Conservation (phyloP, 225 moss, liverwort and hornwort species). For the Takakia lepidozioides region DNA sequence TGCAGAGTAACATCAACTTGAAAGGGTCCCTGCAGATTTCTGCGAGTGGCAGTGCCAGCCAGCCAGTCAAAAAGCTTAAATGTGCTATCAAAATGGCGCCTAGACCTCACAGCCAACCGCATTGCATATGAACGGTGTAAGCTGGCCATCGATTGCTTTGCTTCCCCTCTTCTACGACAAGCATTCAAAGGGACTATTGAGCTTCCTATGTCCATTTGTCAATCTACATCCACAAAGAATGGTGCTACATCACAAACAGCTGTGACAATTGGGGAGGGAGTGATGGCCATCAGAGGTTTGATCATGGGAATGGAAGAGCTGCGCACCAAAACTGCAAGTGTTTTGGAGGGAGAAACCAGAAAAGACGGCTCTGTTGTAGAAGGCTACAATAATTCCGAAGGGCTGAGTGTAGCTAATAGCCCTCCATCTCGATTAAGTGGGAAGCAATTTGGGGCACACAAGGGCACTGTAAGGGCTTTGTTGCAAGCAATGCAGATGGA, state of each 20-base stretch:
- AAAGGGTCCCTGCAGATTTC: slow-evolving; percentile 70
- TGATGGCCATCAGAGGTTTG: slow-evolving; percentile 68
- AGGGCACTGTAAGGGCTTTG: slow-evolving; percentile 42
- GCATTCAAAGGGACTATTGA: slow-evolving; percentile 40
- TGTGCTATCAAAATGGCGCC: slow-evolving; percentile 69
- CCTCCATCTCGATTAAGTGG: slow-evolving; percentile 64
- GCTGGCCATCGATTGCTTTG: slow-evolving; percentile 69
- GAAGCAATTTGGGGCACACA: slow-evolving; percentile 57
- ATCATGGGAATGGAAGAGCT: slow-evolving; percentile 56
- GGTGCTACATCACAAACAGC: slow-evolving; percentile 23
- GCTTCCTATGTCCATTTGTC: slow-evolving; percentile 12
- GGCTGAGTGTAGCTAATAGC: slow-evolving; percentile 36
- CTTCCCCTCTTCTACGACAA: slow-evolving; percentile 74
- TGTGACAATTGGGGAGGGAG: slow-evolving; percentile 63
- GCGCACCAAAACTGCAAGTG: slow-evolving; percentile 21
- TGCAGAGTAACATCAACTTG: no score
- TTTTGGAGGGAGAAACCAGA: slow-evolving; percentile 12
- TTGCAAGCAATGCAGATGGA: slow-evolving; percentile 52
- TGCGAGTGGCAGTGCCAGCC: slow-evolving; percentile 71
- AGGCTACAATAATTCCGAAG: slow-evolving; percentile 30
- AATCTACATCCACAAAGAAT: slow-evolving; percentile 20
- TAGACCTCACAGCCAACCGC: slow-evolving; percentile 87
- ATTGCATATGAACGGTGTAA: slow-evolving; percentile 79
- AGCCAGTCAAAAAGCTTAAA: slow-evolving; percentile 55
- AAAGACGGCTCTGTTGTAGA: slow-evolving; percentile 11